Evolutionary conservation across 306 rosid genomes (phyloP).

Genomic region (Albizia julibrissin): DNA sequence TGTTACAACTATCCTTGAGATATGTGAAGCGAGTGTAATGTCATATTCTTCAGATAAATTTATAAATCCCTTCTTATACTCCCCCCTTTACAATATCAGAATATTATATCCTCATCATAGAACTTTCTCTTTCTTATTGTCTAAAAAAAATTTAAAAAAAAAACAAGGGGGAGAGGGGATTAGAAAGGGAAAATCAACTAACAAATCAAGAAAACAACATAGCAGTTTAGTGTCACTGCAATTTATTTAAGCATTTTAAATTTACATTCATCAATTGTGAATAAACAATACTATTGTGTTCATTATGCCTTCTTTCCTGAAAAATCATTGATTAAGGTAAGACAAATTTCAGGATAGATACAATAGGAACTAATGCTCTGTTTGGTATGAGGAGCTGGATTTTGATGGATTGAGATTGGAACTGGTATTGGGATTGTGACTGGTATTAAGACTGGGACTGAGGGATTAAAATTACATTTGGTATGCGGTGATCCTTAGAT

Average conservation of each 20-base stretch:
- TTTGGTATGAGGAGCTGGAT: too few relatives aligned
- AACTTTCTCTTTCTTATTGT: neutral
- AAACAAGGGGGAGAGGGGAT: neutral
- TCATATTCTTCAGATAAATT: neutral
- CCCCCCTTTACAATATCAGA: neutral
- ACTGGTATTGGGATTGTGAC: too few relatives aligned
- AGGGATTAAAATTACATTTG: too few relatives aligned
- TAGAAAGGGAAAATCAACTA: neutral
- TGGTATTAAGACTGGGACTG: too few relatives aligned
- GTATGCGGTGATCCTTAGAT: too few relatives aligned
- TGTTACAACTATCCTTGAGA: slow-evolving; percentile 15
- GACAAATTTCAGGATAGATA: neutral
- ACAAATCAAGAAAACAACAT: neutral
- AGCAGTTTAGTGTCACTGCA: neutral
- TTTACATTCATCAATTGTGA: neutral
- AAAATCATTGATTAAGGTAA: neutral
- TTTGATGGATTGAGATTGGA: too few relatives aligned
- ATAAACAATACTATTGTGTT: neutral
- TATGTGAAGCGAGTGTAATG: slow-evolving; percentile 11
- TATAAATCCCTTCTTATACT: neutral
- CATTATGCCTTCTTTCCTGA: neutral
- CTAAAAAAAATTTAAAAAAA: neutral
- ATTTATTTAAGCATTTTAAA: neutral
- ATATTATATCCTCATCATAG: neutral
- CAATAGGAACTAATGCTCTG: too few relatives aligned